phyloP scores from a whole-genome alignment of 306 rosid species.

The Trifolium pratense region DNA sequence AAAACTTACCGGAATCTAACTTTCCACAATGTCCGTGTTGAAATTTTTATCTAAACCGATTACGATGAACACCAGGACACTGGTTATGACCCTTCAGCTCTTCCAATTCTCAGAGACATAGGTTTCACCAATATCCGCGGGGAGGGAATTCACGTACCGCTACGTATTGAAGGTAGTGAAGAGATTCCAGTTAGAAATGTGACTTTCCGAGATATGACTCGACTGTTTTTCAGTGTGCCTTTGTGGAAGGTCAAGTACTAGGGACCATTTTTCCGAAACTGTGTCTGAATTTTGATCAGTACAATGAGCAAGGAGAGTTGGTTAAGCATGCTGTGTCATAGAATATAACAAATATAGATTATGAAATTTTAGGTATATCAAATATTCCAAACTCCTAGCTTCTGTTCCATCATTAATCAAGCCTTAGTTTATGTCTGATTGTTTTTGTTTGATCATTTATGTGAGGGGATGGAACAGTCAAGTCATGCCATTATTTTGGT shows the following conservation, averaged over 20 bases:
- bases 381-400: slow-evolving; percentile 14
- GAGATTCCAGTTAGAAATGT: slow-evolving; percentile 74
- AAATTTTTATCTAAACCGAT: slow-evolving; percentile 83
- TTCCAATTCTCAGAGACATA: slow-evolving; percentile 72
- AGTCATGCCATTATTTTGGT: background rate
- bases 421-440: slow-evolving; percentile 24
- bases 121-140: slow-evolving; percentile 73
- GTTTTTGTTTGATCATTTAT: slow-evolving; percentile 13
- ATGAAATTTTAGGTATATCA: slow-evolving; percentile 63
- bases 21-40: slow-evolving; percentile 74
- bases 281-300: slow-evolving; percentile 75
- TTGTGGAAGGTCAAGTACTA: slow-evolving; percentile 76
- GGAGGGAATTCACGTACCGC: slow-evolving; percentile 78
- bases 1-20: slow-evolving; percentile 70
- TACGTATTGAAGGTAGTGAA: slow-evolving; percentile 79
- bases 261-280: slow-evolving; percentile 82
- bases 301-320: slow-evolving; percentile 66
- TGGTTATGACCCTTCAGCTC: slow-evolving; percentile 67
- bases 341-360: slow-evolving; percentile 78
- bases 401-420: slow-evolving; percentile 30
- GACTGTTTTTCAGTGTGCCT: slow-evolving; percentile 86
- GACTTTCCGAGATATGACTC: slow-evolving; percentile 72
- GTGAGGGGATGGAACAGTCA: slow-evolving; percentile 23
- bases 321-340: slow-evolving; percentile 62
- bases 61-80: slow-evolving; percentile 86